Percentiles rank a stretch among this genome's conserved stretches.
Evolutionary conservation across 106 monocot genomes (phyloP).

Genomic region (Cymbidium sinense): DNA sequence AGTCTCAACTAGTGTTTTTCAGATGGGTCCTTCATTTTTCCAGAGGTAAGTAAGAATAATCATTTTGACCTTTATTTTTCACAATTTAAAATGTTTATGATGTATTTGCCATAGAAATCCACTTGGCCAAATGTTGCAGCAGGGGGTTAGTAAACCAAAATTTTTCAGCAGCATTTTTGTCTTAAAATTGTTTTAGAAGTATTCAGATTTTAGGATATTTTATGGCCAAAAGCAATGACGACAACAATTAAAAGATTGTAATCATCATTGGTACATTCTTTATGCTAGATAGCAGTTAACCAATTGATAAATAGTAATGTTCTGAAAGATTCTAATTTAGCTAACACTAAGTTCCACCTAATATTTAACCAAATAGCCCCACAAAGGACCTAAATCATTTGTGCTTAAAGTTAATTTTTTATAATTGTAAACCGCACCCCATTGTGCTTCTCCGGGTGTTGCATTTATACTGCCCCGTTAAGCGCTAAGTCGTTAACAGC

Average conservation of each 20-base stretch:
- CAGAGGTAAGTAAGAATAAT: constrained; percentile 41
- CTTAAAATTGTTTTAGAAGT: background rate
- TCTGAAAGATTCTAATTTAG: background rate
- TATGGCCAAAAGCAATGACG: background rate
- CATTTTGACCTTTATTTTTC: background rate
- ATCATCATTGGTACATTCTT: background rate
- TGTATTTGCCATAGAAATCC: background rate
- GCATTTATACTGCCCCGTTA: no score
- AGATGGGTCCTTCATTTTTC: constrained; percentile 65
- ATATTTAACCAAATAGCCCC: background rate
- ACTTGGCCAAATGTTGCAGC: background rate
- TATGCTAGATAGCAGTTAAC: background rate
- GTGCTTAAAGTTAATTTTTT: background rate
- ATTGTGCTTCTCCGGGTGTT: no score
- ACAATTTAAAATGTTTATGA: background rate
- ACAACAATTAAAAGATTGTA: background rate
- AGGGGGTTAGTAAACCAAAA: background rate
- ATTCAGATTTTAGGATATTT: background rate
- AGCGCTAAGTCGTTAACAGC: no score
- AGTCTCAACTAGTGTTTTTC: constrained; percentile 27
- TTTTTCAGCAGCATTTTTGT: background rate
- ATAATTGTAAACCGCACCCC: background rate
- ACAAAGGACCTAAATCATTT: no score
- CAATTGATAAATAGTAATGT: background rate
- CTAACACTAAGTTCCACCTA: background rate